A percentile compares a stretch with the other conserved stretches of the same genome.
Conservation (phyloP, 345 rosid genomes). For the Gossypium sturtianum region DNA sequence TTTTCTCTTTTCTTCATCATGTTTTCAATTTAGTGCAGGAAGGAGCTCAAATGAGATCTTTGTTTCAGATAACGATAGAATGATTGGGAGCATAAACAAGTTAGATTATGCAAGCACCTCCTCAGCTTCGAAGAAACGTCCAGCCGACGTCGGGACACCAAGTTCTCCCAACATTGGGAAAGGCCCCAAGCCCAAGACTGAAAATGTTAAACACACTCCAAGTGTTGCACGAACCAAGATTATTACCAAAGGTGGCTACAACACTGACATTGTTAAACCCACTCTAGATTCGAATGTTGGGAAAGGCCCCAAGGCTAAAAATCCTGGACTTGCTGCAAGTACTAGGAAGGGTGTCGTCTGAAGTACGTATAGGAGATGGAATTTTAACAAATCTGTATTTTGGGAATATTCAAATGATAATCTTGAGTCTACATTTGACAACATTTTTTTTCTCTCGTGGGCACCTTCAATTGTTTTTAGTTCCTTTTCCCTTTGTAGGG, state of each 20-base stretch:
- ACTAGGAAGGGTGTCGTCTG: too few species aligned
- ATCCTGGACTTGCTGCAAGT: not conserved
- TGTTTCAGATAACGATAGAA: constrained; percentile 27
- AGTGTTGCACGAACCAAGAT: not conserved
- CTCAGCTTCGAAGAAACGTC: constrained; percentile 7
- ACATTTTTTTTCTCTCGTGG: too few species aligned
- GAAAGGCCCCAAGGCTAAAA: not conserved
- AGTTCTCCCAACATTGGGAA: not conserved
- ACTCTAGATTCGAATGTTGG: too few species aligned
- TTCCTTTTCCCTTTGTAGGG: too few species aligned
- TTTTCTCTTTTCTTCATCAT: not conserved
- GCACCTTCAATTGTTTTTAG: too few species aligned
- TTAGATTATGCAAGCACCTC: not conserved
- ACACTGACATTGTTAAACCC: too few species aligned
- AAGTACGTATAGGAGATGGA: too few species aligned
- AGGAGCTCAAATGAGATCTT: not conserved
- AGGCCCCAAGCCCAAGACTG: not conserved
- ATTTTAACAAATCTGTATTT: too few species aligned
- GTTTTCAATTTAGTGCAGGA: too few species aligned
- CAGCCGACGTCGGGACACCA: not conserved
- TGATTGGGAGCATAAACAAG: constrained; percentile 21
- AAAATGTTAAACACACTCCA: not conserved
- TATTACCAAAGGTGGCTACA: too few species aligned
- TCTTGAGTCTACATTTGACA: too few species aligned
- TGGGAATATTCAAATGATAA: too few species aligned